These are phyloP conservation scores for Ceratonia siliqua DNA, from an alignment of 306 rosid species.

Conservation along the genomic window DNA sequence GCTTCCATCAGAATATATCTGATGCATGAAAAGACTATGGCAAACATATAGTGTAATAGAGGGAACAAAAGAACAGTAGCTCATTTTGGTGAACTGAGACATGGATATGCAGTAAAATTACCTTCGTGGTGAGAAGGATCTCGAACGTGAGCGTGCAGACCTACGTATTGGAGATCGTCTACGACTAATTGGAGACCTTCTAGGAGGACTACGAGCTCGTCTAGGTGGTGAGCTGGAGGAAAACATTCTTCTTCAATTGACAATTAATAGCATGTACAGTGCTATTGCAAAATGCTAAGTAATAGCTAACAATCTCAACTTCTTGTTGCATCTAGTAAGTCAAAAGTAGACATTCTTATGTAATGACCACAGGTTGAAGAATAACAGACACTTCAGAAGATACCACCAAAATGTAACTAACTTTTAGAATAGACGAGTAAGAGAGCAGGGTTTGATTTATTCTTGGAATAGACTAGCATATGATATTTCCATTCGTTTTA, in stretches of 20 bases:
- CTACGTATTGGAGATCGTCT: slow-evolving; percentile 93
- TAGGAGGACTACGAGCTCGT: slow-evolving; percentile 90
- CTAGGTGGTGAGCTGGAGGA: slow-evolving; percentile 77
- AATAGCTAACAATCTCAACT: not conserved
- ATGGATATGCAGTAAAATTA: slow-evolving; percentile 33
- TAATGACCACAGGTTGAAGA: not conserved
- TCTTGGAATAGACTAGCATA: not conserved
- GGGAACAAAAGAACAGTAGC: not conserved
- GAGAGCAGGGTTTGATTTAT: not conserved
- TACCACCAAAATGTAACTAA: not conserved
- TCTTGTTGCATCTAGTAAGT: not conserved
- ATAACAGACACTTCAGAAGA: not conserved
- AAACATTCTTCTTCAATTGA: slow-evolving; percentile 24
- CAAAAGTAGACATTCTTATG: not conserved
- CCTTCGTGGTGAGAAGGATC: slow-evolving; percentile 95
- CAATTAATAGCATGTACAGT: not conserved
- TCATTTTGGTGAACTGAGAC: not conserved
- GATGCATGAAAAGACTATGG: not conserved
- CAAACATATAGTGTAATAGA: not conserved
- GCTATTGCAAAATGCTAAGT: not conserved
- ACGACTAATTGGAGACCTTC: slow-evolving; percentile 86
- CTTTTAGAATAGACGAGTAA: not conserved
- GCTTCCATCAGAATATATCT: slow-evolving; percentile 21
- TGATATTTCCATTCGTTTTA: not conserved
- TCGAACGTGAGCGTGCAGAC: slow-evolving; percentile 78